phyloP scores from a whole-genome alignment of 1,284 basidiomycete species.

The Ustanciosporium gigantosporum region DNA sequence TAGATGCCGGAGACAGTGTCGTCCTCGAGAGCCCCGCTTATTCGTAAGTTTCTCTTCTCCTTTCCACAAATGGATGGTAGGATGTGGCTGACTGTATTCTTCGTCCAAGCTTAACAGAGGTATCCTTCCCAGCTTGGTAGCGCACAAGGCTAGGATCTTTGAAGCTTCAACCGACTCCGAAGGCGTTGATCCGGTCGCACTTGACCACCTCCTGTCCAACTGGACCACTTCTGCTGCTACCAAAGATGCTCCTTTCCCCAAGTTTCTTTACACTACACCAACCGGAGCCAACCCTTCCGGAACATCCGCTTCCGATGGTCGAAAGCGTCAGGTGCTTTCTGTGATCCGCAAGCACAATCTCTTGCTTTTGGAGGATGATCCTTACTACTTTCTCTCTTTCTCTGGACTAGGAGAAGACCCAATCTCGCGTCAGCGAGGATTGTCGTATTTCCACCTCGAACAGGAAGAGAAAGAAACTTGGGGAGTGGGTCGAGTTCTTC shows the following conservation, averaged over 20 bases:
- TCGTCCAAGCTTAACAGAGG: slow-evolving; percentile 8
- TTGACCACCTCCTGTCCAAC: slow-evolving; percentile 72
- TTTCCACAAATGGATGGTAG: too few species aligned
- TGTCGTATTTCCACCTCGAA: slow-evolving; percentile 56
- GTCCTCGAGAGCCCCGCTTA: slow-evolving; percentile 86
- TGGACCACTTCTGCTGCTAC: slow-evolving; percentile 69
- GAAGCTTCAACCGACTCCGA: slow-evolving; percentile 78
- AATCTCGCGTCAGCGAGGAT: slow-evolving; percentile 28
- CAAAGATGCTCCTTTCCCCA: slow-evolving; percentile 70
- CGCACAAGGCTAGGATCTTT: slow-evolving; percentile 28
- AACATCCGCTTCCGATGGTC: slow-evolving; percentile 63
- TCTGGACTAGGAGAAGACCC: slow-evolving; percentile 45
- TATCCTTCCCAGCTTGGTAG: slow-evolving; percentile 46
- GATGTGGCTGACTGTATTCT: too few species aligned
- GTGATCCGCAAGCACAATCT: slow-evolving; percentile 63
- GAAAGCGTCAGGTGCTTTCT: slow-evolving; percentile 76
- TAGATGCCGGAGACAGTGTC: slow-evolving; percentile 79
- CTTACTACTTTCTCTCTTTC: slow-evolving; percentile 55
- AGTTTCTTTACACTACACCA: slow-evolving; percentile 77
- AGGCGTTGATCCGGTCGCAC: slow-evolving; percentile 71
- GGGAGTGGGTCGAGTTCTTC: slow-evolving; percentile 52
- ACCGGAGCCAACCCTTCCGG: slow-evolving; percentile 61
- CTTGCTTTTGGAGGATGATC: slow-evolving; percentile 51
- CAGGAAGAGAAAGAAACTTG: slow-evolving; percentile 20
- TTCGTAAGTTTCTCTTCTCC: slow-evolving; percentile 63